Evolutionary conservation across 139 green algal genomes (phyloP), one percentile per base, ranked within the genome.

Genomic region (Ulvella scutata): DNA sequence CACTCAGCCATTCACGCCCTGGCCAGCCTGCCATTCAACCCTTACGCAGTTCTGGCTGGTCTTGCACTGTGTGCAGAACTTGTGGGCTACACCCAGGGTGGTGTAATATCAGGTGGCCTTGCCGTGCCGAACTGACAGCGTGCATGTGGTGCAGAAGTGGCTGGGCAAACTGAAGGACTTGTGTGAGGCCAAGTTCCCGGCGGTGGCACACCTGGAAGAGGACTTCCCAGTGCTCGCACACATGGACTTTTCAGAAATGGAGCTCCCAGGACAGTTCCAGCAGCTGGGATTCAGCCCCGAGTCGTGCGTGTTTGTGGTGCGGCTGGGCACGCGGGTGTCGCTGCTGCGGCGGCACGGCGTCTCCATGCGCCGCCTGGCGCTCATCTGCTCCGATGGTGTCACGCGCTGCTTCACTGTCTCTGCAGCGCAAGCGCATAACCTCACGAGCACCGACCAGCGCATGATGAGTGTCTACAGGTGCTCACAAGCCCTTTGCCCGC

Each of bases 381-480:
- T 99, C 33, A 40, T 93, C 33, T 92, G 91, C 77, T 89, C 75
- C n/a, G 92, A 99, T 79, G 94, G 94, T 38, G 78, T 76, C 6
- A 72, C 78, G 28, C 79, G 84, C 35, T 67, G 31, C 51, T 67
- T 67, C 20, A 26, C 51, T 6, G 33, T 67, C 51, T 31, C 31
- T 23, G 31, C 51, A 10, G 51, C 13, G 6, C 51, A 67, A 23
- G n/a, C n/a, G n/a, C n/a, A n/a, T n/a, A 6, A 7, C 13, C 9
- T 29, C 9, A 10, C 31, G 7, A 31, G 74, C 43, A 83, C 83
- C n/a, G 91, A 96, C 37, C 90, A 95, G 82, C 86, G 88, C 38
- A 87, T 91, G 13, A 74, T 85, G 61, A 26, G 51, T 1, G 51
- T 67, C 51, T 67, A 67, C 51, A 67, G 51, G 51, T 67, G 51